phyloP scores from a whole-genome alignment of 257 asterid species.

The Apocynum venetum region DNA sequence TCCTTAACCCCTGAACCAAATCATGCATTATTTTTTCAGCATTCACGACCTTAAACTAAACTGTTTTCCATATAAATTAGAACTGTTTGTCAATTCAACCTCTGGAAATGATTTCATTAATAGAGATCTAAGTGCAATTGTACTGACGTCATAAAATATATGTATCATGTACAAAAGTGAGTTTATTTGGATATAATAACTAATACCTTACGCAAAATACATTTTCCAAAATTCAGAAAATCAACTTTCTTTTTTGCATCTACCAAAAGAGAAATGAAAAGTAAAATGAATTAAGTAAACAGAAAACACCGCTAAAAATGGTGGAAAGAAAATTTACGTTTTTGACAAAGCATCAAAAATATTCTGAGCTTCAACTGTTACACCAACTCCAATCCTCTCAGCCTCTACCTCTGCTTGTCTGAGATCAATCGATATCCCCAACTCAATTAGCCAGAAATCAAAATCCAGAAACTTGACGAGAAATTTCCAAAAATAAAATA shows the following conservation, averaged over 20 bases:
- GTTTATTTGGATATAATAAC: background rate
- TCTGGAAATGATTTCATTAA: background rate
- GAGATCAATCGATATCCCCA: constrained; percentile 24
- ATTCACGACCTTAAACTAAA: background rate
- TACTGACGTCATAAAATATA: background rate
- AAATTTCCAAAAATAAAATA: background rate
- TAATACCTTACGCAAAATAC: background rate
- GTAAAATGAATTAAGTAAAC: background rate
- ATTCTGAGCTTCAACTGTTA: constrained; percentile 86
- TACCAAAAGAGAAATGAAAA: background rate
- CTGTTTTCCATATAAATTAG: background rate
- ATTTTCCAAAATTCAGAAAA: background rate
- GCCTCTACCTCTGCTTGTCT: constrained; percentile 93
- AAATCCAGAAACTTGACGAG: background rate
- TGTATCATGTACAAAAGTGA: background rate
- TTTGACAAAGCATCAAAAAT: constrained; percentile 86
- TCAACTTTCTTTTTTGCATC: background rate
- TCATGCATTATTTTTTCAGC: background rate
- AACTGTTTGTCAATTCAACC: background rate
- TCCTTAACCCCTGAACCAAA: background rate
- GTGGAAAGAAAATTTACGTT: constrained; percentile 56
- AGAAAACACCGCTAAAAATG: background rate
- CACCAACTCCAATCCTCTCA: constrained; percentile 95
- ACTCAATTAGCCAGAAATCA: constrained; percentile 3
- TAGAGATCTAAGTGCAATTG: background rate